phyloP scores from a whole-genome alignment of 2,329 filamentous ascomycete genomes.

The Phialophora tarda region DNA sequence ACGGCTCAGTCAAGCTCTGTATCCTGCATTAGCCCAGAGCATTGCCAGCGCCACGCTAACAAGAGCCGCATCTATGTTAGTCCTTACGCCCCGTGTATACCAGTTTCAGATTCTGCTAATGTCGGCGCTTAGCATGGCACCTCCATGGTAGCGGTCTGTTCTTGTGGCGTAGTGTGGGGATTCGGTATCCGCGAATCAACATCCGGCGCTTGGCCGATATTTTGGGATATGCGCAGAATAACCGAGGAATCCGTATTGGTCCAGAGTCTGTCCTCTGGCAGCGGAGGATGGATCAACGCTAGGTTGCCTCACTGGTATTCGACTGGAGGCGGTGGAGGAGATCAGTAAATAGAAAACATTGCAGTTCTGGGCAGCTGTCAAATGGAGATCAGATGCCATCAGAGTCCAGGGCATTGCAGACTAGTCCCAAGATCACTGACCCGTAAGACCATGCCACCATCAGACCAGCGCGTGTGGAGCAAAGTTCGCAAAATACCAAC shows the following conservation, averaged over 20 bases:
- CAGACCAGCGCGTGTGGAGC: background rate
- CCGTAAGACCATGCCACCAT: background rate
- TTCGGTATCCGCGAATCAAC: background rate
- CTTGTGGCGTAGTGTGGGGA: background rate
- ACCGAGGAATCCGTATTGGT: background rate
- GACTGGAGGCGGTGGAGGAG: background rate
- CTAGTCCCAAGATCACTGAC: background rate
- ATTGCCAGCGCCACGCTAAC: background rate
- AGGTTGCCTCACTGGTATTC: background rate
- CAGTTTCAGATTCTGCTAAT: slow-evolving; percentile 8
- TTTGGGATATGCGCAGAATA: background rate
- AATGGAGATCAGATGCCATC: background rate
- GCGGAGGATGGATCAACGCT: background rate
- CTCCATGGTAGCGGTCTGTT: background rate
- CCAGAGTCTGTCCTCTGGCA: background rate
- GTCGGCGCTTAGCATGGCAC: slow-evolving; percentile 3
- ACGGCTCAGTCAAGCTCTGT: background rate
- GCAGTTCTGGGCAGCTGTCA: background rate
- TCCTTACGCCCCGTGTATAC: background rate
- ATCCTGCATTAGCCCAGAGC: slow-evolving; percentile 1
- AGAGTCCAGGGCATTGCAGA: background rate
- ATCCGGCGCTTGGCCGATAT: background rate
- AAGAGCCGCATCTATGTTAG: slow-evolving; percentile 10
- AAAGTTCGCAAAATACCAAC: background rate
- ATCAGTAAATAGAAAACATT: background rate